phyloP scores from a whole-genome alignment of 2,329 filamentous ascomycete species.

The Beauveria asiatica region DNA sequence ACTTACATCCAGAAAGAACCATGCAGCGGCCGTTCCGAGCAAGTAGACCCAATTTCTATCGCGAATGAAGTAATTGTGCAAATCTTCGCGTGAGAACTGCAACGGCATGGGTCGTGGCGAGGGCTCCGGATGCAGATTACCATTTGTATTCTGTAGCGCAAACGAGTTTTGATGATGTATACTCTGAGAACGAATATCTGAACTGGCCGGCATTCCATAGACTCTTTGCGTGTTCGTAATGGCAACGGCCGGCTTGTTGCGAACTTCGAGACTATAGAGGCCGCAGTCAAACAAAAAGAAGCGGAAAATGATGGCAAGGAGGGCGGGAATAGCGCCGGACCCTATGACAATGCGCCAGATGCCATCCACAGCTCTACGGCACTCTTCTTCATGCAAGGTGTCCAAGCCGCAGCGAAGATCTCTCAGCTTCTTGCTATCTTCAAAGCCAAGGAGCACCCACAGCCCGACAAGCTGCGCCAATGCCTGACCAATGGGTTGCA shows the following conservation, averaged over 20 bases:
- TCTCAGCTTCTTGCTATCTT: conserved; percentile 32
- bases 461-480: conserved; percentile 55
- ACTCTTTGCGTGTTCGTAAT: conserved; percentile 51
- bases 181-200: not conserved
- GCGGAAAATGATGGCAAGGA: conserved; percentile 56
- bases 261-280: conserved; percentile 56
- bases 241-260: conserved; percentile 50
- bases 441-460: conserved; percentile 39
- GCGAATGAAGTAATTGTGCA: conserved; percentile 42
- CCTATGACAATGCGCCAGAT: conserved; percentile 62
- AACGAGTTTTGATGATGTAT: conserved; percentile 15
- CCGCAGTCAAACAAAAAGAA: conserved; percentile 60
- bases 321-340: conserved; percentile 53
- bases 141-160: conserved; percentile 22
- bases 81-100: conserved; percentile 40
- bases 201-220: conserved; percentile 35
- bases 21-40: conserved; percentile 38
- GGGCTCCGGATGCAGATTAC: conserved; percentile 22
- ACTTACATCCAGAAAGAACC: conserved; percentile 48
- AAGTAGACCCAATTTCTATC: conserved; percentile 39
- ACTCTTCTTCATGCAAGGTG: conserved; percentile 34
- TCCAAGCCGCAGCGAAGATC: conserved; percentile 41
- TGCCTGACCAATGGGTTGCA: conserved; percentile 61
- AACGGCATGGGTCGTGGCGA: conserved; percentile 32
- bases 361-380: conserved; percentile 42